Evolutionary conservation across 2,329 filamentous ascomycete genomes (phyloP), one percentile per base, ranked within the genome.

Genomic region (Ceratocystiopsis minuta): DNA sequence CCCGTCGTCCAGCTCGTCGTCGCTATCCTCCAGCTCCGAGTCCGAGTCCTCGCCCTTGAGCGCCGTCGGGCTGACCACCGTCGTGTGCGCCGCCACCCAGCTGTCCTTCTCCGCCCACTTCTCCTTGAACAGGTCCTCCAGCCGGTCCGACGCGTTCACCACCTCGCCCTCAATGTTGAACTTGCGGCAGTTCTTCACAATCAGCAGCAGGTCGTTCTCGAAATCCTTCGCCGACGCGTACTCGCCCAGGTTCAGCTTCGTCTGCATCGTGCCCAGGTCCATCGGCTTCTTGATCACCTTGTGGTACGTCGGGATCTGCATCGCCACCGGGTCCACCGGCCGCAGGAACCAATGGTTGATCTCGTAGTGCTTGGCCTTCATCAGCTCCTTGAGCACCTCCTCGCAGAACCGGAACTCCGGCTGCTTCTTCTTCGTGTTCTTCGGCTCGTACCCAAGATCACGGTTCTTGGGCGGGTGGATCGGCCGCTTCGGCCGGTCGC

Each of bases 261-360:
- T 68, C 33, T 72, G 67, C 54, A 94, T 80, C n/a, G 84, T 94
- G 15, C 71, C 68, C 39, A 95, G 67, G 57, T 98, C 88, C 88
- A 96, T 98, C 0, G 90, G 90, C 56, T 87, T 85, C 66, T 94
- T 96, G 62, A 98, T 86, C 47, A 96, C 67, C 53, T 80, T 85
- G 57, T 90, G 84, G 57, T 98, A 98, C 18, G 80, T 79, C 1
- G 90, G 90, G 45, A 96, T 95, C 56, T 88, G 86, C 42, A 96
- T 65, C 0, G 87, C 88, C 33, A 96, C 87, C 0, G 90, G 86
- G 55, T 98, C 90, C 16, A 98, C 90, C 0, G 90, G 82, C 9
- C 72, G 63, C 52, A 84, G 64, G 63, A 98, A 98, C 45, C 82
- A 78, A 43, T 70, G 68, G 36, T 84, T 84, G 49, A 78, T 63